A percentile compares a stretch with the other conserved stretches of the same genome.
Evolutionary conservation across 2,329 filamentous ascomycete species (phyloP).

Genomic region (Cladosporium sp.): DNA sequence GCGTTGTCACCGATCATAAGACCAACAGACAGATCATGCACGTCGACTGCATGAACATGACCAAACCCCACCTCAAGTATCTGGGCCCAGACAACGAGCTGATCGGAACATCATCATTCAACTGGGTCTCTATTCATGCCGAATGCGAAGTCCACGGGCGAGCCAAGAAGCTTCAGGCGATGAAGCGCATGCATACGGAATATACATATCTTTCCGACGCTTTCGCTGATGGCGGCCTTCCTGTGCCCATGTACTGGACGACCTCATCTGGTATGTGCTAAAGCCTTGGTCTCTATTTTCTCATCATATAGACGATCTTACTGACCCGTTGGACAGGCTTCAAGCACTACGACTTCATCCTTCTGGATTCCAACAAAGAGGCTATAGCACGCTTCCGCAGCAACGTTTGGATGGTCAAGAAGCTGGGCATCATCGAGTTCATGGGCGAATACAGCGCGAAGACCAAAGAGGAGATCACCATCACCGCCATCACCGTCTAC

Average conservation of each 20-base stretch:
- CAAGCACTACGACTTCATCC: conserved; percentile 15
- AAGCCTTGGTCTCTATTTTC: background rate
- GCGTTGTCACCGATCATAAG: conserved; percentile 1
- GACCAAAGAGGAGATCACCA: conserved; percentile 12
- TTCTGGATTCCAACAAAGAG: conserved; percentile 9
- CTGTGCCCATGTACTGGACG: conserved; percentile 8
- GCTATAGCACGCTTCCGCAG: conserved; percentile 11
- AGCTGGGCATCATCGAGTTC: conserved; percentile 13
- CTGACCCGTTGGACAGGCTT: background rate
- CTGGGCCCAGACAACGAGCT: background rate
- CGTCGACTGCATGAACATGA: conserved; percentile 5
- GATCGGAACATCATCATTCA: conserved; percentile 9
- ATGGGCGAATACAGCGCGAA: conserved; percentile 1
- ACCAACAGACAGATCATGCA: conserved; percentile 1
- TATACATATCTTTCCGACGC: conserved; percentile 9
- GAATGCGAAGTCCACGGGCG: conserved; percentile 5
- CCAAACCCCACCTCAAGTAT: conserved; percentile 5
- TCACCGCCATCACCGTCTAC: conserved; percentile 11
- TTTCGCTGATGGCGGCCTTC: conserved; percentile 1
- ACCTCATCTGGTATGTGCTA: background rate
- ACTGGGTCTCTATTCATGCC: conserved; percentile 8
- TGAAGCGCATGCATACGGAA: conserved; percentile 3
- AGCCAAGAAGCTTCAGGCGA: conserved; percentile 6
- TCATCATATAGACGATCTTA: background rate
- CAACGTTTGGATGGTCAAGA: conserved; percentile 12